Base-by-base conservation (phyloP, 176 grass and related monocot species). In the Calamus simplicifolius region DNA sequence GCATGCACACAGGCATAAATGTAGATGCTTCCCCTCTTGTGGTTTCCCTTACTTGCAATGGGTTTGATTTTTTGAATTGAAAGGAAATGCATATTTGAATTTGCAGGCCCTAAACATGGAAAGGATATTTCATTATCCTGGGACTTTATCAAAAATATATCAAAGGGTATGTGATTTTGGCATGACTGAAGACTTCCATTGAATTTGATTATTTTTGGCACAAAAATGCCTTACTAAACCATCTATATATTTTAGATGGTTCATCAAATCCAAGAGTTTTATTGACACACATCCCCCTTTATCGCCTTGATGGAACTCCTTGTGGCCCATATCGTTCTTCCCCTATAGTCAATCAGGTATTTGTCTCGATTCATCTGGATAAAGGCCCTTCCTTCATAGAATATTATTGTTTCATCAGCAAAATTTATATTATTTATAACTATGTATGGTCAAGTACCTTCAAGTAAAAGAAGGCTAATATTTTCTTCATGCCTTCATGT, bases 271-370 rank as follows among this genome's bases (percentile, higher is more conserved):
- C 93, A 54, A 91, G 75, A 67, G 76, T 97, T 80, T 76, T 97
- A 18, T 71, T 97, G 70, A 91, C 84, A 62, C 87, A 97, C 68
- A 91, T 97, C 64, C 92, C 92, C 58, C 86, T 97, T 29, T 88
- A 97, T 75, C 92, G 83, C 54, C 73, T 84, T 48, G 70, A 88
- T 52, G 73, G 77, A 55, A 88, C 92, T 64, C 67, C 69, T 51
- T 97, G 93, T 75, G 93, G 93, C 18, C 72, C 81, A 56, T 68
- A 97, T 71, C 78, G 93, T 72, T 88, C 87, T 73, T 91, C 87
- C 70, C 73, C 81, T 83, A 48, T 91, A 72, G 85, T 97, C 70
- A 88, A 88, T 77, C 93, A 97, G 84, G 93, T 97, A 80, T 48
- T 15, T 70, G 58, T 29, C 61, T 49, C 56, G 27, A 29, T 76